A percentile compares a stretch with the other conserved stretches of the same genome.
Evolutionary conservation across 1,284 basidiomycete genomes (phyloP).

Genomic region (Golubevia sp.): DNA sequence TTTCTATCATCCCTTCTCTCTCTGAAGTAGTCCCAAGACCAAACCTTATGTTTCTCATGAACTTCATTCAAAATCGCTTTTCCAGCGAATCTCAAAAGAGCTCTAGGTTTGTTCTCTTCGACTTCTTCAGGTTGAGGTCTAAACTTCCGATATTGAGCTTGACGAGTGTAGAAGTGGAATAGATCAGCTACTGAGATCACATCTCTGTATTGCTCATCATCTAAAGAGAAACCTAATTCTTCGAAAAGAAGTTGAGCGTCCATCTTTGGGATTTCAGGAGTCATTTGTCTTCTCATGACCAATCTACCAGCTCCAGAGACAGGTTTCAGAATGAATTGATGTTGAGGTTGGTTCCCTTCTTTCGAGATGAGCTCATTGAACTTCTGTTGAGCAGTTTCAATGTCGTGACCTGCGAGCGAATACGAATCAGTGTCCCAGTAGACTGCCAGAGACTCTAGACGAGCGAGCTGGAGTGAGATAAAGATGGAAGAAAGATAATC

Average conservation of each 20-base stretch:
- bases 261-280: conserved; percentile 74
- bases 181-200: conserved; percentile 91
- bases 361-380: conserved; percentile 73
- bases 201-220: conserved; percentile 94
- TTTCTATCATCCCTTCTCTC: conserved; percentile 84
- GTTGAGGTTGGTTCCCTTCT: conserved; percentile 61
- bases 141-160: conserved; percentile 72
- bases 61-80: conserved; percentile 83
- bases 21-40: conserved; percentile 91
- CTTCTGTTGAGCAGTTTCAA: conserved; percentile 73
- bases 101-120: conserved; percentile 71
- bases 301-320: conserved; percentile 93
- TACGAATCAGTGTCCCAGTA: conserved; percentile 95
- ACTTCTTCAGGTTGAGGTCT: conserved; percentile 73
- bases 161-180: conserved; percentile 93
- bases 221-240: conserved; percentile 89
- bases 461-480: conserved; percentile 71
- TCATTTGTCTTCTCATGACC: conserved; percentile 75
- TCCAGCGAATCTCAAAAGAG: conserved; percentile 80
- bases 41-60: conserved; percentile 79
- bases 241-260: conserved; percentile 90
- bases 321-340: conserved; percentile 95
- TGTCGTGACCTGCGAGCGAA: conserved; percentile 73
- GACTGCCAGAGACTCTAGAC: conserved; percentile 82
- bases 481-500: background rate